A percentile compares a stretch with the other conserved stretches of the same genome.
Conservation (phyloP, 2,329 filamentous ascomycete genomes). For the Geosmithia putterillii region DNA sequence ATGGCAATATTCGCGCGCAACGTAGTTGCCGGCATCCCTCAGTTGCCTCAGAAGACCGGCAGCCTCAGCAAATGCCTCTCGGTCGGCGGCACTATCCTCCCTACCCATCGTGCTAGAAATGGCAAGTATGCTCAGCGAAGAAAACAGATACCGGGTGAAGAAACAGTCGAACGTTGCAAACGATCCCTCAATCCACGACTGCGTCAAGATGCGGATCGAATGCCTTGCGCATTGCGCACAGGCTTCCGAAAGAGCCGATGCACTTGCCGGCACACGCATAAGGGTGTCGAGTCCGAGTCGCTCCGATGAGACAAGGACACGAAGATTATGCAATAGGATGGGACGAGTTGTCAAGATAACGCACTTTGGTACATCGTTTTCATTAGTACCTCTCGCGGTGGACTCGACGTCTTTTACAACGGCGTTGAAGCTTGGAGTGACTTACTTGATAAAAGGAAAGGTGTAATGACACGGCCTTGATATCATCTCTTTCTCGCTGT, state of each 20-base stretch:
- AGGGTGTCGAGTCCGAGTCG: conserved; percentile 7
- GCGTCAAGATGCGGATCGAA: conserved; percentile 25
- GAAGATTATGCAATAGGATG: conserved; percentile 19
- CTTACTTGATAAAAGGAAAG: conserved; percentile 17
- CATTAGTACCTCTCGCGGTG: background rate
- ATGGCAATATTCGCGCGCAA: conserved; percentile 25
- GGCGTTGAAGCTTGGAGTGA: too few species aligned
- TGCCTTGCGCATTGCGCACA: conserved; percentile 31
- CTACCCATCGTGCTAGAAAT: conserved; percentile 24
- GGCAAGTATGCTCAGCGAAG: conserved; percentile 28
- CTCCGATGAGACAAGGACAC: conserved; percentile 14
- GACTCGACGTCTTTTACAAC: too few species aligned
- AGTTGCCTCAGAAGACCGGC: conserved; percentile 24
- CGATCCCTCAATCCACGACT: conserved; percentile 32
- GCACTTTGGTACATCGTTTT: conserved; percentile 8
- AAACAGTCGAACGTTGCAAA: conserved; percentile 34
- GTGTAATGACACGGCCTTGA: conserved; percentile 18
- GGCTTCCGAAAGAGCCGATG: conserved; percentile 25
- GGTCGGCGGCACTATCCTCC: conserved; percentile 19
- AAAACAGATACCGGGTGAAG: conserved; percentile 33
- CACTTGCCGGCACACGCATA: conserved; percentile 13
- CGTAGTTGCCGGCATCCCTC: conserved; percentile 24
- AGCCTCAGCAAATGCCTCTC: conserved; percentile 26
- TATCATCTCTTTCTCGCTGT: conserved; percentile 6
- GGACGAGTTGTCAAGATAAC: conserved; percentile 20